phyloP scores from a whole-genome alignment of 345 rosid species.

The Populus tremula region DNA sequence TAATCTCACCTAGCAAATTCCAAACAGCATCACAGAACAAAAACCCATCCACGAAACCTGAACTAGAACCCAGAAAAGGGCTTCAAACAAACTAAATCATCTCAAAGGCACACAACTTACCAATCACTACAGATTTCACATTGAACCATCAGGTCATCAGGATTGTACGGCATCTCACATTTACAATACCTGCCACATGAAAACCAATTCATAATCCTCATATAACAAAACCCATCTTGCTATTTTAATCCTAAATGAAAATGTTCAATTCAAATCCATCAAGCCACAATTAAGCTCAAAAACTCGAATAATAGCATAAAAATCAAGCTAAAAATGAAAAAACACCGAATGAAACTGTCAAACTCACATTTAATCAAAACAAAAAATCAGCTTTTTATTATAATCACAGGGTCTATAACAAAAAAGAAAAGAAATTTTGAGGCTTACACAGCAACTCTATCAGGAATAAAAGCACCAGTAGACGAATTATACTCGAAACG shows the following conservation, averaged over 20 bases:
- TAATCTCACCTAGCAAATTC: background rate
- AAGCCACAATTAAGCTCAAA: background rate
- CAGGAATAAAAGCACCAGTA: constrained; percentile 86
- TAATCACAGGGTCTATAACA: background rate
- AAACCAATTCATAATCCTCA: background rate
- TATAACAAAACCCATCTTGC: background rate
- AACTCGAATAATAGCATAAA: background rate
- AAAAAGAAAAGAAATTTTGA: background rate
- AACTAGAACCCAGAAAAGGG: background rate
- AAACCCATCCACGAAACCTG: background rate
- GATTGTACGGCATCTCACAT: constrained; percentile 99
- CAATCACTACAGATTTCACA: constrained; percentile 93
- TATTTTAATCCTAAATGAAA: background rate
- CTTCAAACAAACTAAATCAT: constrained; percentile 5
- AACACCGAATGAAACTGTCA: background rate
- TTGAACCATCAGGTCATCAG: constrained; percentile 95
- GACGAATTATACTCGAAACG: constrained; percentile 92
- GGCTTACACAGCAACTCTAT: constrained; percentile 90
- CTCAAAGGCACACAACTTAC: constrained; percentile 37
- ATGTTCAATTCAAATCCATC: background rate
- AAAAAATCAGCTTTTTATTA: background rate
- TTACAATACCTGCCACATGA: constrained; percentile 70
- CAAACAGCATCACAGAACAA: background rate
- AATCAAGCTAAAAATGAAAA: background rate
- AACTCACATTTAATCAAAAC: background rate